A percentile compares a stretch with the other conserved stretches of the same genome.
phyloP scores from a whole-genome alignment of 164 flowering plant species.

The Hamamelis virginiana region DNA sequence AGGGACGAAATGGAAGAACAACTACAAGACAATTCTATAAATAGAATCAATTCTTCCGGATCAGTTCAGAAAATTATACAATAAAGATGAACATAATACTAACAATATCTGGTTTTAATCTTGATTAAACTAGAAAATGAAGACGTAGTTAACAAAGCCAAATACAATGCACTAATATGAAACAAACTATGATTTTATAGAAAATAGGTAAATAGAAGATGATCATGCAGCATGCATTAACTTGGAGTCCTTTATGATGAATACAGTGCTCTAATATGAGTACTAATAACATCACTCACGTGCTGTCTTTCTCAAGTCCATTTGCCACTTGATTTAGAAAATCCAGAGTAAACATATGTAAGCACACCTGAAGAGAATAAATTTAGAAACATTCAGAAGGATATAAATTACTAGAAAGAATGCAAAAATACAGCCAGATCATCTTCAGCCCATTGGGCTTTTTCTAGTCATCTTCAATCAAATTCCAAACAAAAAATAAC shows the following conservation, averaged over 20 bases:
- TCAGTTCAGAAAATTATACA: no score
- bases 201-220: not conserved
- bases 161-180: not conserved
- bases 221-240: not conserved
- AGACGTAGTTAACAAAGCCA: not conserved
- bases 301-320: conserved; percentile 94
- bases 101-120: not conserved
- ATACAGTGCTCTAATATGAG: not conserved
- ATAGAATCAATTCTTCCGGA: not conserved
- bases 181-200: not conserved
- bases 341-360: conserved; percentile 96
- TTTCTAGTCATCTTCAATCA: not conserved
- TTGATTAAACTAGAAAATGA: not conserved
- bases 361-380: conserved; percentile 72
- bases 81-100: not conserved
- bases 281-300: conserved; percentile 45
- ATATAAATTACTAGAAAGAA: not conserved
- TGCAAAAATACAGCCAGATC: not conserved
- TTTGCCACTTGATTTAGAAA: conserved; percentile 91
- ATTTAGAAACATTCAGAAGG: not conserved
- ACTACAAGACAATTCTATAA: not conserved
- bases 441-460: not conserved
- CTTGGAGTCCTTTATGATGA: not conserved
- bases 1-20: no score
- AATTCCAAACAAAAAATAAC: not conserved